A percentile compares a stretch with the other conserved stretches of the same genome.
Conservation (phyloP, 148 eudicot genomes). For the Pouteria glomerata region DNA sequence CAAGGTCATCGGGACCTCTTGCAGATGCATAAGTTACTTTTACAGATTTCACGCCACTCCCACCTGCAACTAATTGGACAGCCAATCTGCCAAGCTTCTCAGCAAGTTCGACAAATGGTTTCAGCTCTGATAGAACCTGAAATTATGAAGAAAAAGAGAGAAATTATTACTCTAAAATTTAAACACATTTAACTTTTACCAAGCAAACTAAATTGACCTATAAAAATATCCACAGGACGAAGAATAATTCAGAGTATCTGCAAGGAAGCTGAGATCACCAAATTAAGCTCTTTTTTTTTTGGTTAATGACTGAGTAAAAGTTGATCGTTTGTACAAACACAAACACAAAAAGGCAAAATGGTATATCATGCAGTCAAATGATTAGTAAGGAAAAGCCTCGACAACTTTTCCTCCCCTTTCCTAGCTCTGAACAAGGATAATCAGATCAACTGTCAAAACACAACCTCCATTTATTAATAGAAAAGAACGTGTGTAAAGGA, state of each 20-base stretch:
- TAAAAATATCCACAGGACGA: not conserved
- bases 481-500: no score
- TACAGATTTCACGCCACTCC: slow-evolving; percentile 79
- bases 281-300: not conserved
- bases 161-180: not conserved
- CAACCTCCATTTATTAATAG: no score
- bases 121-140: slow-evolving; percentile 77
- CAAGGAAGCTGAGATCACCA: not conserved
- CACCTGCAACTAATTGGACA: slow-evolving; percentile 82
- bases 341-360: not conserved
- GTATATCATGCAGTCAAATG: not conserved
- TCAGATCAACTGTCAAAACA: no score
- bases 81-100: slow-evolving; percentile 83
- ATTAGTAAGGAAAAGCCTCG: no score
- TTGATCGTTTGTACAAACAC: not conserved
- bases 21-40: slow-evolving; percentile 76
- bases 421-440: no score
- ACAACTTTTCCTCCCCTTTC: no score
- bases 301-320: not conserved
- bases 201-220: not conserved
- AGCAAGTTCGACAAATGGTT: slow-evolving; percentile 74
- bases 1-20: slow-evolving; percentile 90
- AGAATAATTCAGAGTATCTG: not conserved
- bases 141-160: not conserved
- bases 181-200: not conserved